These are phyloP conservation scores for Backusella macrospora DNA, from an alignment of 192 early-diverging fungal species.

Conservation along the genomic window DNA sequence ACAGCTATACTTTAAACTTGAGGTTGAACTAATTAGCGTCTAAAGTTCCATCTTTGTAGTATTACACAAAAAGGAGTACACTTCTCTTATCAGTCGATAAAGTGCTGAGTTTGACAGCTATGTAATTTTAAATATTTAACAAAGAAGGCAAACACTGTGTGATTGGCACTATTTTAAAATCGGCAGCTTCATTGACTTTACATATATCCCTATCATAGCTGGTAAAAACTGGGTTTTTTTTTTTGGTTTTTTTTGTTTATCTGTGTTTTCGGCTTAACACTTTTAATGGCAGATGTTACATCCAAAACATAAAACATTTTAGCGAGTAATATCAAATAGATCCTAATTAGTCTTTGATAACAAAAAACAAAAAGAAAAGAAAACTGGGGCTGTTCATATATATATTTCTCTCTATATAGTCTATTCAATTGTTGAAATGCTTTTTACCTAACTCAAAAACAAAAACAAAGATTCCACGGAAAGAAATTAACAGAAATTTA, in stretches of 20 bases:
- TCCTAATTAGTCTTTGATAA: neutral
- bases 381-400: neutral
- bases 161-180: conserved; percentile 10
- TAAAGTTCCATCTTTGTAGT: neutral
- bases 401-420: neutral
- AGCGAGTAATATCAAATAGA: neutral
- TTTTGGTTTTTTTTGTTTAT: neutral
- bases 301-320: neutral
- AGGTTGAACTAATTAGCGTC: neutral
- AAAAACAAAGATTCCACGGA: neutral
- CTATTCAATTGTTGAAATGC: neutral
- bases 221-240: neutral
- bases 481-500: neutral
- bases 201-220: neutral
- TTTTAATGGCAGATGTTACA: neutral
- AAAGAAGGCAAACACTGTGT: neutral
- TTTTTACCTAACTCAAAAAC: neutral
- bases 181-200: neutral
- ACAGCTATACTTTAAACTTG: neutral
- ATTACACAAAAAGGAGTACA: neutral
- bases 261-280: neutral
- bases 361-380: no score
- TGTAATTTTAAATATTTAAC: conserved; percentile 2
- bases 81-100: neutral
- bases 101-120: conserved; percentile 6